Conservation (phyloP, 2,329 filamentous ascomycete species). For the Xylariaceae sp. region DNA sequence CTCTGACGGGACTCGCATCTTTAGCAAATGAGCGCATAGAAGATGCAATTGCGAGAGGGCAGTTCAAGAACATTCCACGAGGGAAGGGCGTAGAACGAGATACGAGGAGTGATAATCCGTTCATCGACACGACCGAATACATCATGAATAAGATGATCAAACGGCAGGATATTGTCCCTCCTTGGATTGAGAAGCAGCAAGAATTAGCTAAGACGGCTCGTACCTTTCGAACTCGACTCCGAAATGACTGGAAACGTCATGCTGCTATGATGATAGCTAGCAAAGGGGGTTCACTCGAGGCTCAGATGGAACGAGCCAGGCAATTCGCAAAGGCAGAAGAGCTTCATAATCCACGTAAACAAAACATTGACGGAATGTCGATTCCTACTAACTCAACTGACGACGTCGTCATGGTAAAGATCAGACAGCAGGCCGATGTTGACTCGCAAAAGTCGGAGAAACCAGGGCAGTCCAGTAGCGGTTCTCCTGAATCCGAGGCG, state of each 20-base stretch:
- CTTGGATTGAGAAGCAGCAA: conserved; percentile 99
- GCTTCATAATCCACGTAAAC: conserved; percentile 53
- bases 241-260: conserved; percentile 80
- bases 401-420: conserved; percentile 45
- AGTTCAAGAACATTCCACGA: conserved; percentile 78
- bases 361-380: conserved; percentile 42
- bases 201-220: conserved; percentile 67
- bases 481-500: conserved; percentile 17
- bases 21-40: conserved; percentile 88
- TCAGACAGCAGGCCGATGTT: conserved; percentile 33
- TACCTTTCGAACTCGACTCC: conserved; percentile 67
- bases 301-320: conserved; percentile 66
- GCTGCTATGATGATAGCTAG: conserved; percentile 73
- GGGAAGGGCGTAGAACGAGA: conserved; percentile 80
- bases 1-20: conserved; percentile 70
- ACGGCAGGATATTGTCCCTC: conserved; percentile 88
- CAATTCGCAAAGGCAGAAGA: conserved; percentile 72
- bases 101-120: conserved; percentile 75
- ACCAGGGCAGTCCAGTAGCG: background rate
- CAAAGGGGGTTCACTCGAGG: conserved; percentile 66
- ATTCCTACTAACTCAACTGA: conserved; percentile 44
- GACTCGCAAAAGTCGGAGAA: conserved; percentile 5
- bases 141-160: conserved; percentile 99
- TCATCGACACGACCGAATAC: conserved; percentile 94
- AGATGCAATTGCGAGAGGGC: conserved; percentile 83